Evolutionary conservation across 148 eudicot species (phyloP).

Genomic region (Gaultheria prostrata): DNA sequence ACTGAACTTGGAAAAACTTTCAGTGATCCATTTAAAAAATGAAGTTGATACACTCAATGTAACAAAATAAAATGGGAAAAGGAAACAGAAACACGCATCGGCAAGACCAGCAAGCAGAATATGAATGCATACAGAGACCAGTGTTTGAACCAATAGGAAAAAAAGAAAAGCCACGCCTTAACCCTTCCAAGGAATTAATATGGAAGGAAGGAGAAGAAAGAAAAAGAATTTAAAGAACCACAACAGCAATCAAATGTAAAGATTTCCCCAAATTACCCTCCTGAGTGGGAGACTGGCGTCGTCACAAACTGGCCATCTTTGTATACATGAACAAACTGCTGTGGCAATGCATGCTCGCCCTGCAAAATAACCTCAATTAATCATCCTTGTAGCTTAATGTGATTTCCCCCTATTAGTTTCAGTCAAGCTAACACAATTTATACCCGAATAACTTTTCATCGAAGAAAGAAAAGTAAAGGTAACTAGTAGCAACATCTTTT

Average conservation of each 20-base stretch:
- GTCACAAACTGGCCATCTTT: conserved; percentile 83
- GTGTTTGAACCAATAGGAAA: not conserved
- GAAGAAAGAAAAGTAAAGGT: not conserved
- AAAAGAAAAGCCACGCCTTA: conserved; percentile 6
- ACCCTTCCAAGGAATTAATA: conserved; percentile 7
- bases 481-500: not conserved
- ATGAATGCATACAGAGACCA: too few relatives aligned
- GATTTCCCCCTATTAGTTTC: not conserved
- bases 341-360: conserved; percentile 92
- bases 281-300: conserved; percentile 89
- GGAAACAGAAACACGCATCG: not conserved
- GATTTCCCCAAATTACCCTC: conserved; percentile 42
- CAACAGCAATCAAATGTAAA: not conserved
- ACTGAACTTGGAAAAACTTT: not conserved
- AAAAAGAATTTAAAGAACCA: not conserved
- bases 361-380: conserved; percentile 27
- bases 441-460: too few relatives aligned
- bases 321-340: conserved; percentile 73
- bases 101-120: not conserved
- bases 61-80: not conserved
- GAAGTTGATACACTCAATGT: not conserved
- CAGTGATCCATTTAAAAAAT: not conserved
- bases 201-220: conserved; percentile 3
- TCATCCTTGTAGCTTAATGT: not conserved
- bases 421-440: not conserved